Evolutionary conservation across 2,329 filamentous ascomycete genomes (phyloP).

Genomic region (Dothistroma pini): DNA sequence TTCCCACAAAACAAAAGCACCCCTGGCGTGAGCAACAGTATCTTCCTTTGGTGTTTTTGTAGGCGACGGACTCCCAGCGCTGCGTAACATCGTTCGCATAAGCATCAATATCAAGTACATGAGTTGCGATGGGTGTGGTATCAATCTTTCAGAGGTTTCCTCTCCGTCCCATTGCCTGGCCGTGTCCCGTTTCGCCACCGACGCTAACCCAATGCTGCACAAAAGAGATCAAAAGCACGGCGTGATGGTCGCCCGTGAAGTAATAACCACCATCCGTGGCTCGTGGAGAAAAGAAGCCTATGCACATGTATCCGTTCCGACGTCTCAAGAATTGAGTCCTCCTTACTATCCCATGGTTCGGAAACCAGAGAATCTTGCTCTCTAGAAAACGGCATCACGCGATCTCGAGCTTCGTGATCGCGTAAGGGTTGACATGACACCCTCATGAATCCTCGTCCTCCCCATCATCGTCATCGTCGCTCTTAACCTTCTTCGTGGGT

Average conservation of each 20-base stretch:
- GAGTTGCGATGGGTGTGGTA: conserved; percentile 8
- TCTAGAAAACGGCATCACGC: not conserved
- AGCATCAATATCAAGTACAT: conserved; percentile 1
- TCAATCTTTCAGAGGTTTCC: conserved; percentile 7
- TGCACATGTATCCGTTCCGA: not conserved
- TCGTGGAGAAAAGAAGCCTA: not conserved
- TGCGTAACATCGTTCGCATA: conserved; percentile 15
- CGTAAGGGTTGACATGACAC: not conserved
- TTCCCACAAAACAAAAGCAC: not conserved
- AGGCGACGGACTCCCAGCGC: conserved; percentile 8
- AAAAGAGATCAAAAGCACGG: not conserved
- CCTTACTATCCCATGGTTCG: not conserved
- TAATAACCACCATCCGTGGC: not conserved
- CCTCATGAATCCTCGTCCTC: conserved; percentile 39
- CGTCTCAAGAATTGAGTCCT: not conserved
- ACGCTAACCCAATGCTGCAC: not conserved
- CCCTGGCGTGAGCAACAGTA: conserved; percentile 13
- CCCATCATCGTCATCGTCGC: conserved; percentile 33
- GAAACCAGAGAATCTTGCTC: not conserved
- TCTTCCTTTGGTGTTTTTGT: conserved; percentile 5
- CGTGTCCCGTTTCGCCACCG: not conserved
- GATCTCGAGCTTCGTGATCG: not conserved
- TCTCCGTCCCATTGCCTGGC: not conserved
- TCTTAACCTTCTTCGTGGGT: conserved; percentile 29
- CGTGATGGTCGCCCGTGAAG: not conserved